Conservation (phyloP, 495 filamentous ascomycete genomes). For the Neohortaea acidophila region DNA sequence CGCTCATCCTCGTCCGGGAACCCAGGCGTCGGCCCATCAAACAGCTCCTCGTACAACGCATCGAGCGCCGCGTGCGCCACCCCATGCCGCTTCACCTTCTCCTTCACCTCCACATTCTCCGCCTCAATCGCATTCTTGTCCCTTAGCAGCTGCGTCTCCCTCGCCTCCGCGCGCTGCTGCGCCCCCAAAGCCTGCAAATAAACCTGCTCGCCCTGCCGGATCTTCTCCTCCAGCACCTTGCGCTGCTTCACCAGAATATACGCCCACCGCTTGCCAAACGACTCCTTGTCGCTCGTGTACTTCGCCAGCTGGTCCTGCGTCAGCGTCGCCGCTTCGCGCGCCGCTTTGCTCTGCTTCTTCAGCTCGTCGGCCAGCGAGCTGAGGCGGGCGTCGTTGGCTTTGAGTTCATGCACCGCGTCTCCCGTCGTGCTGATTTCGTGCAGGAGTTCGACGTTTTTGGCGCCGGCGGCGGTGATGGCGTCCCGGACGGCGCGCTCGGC, state of each 20-base stretch:
- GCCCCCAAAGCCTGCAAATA: neutral
- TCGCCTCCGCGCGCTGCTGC: neutral
- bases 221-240: neutral
- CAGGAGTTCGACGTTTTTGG: neutral
- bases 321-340: neutral
- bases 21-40: conserved; percentile 30
- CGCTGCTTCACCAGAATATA: neutral
- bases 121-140: neutral
- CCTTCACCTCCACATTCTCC: neutral
- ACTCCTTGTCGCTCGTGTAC: neutral
- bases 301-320: neutral
- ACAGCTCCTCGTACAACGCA: conserved; percentile 23
- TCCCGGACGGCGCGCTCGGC: neutral
- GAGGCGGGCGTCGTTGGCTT: neutral
- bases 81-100: conserved; percentile 17
- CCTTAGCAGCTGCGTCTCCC: neutral
- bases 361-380: neutral
- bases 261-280: neutral
- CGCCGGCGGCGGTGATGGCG: neutral
- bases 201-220: neutral
- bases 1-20: conserved; percentile 33
- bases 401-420: neutral
- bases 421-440: neutral
- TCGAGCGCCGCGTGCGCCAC: conserved; percentile 21
- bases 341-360: neutral